Evolutionary conservation across 805 yeast species (phyloP).

Genomic region (Citeromyces matritensis): DNA sequence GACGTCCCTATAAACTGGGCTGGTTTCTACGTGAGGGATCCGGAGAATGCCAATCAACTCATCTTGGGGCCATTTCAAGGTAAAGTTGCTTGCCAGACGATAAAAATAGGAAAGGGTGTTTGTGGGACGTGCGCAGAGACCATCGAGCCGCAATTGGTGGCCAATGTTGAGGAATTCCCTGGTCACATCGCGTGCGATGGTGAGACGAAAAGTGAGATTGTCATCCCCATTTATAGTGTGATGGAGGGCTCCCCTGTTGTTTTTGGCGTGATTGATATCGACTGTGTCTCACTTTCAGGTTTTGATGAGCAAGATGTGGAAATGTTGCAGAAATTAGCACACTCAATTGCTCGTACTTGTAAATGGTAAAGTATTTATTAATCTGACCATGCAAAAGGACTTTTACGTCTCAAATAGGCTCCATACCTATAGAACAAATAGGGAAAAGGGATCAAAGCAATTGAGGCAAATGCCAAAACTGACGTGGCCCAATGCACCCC

Average conservation of each 20-base stretch:
- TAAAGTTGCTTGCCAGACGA: slow-evolving; percentile 87
- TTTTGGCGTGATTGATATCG: slow-evolving; percentile 78
- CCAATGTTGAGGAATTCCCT: slow-evolving; percentile 64
- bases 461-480: slow-evolving; percentile 31
- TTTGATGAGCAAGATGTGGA: slow-evolving; percentile 50
- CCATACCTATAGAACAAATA: slow-evolving; percentile 36
- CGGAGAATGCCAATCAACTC: slow-evolving; percentile 23
- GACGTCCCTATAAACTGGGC: slow-evolving; percentile 67
- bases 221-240: slow-evolving; percentile 51
- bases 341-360: slow-evolving; percentile 34
- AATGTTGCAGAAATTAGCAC: slow-evolving; percentile 46
- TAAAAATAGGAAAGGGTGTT: slow-evolving; percentile 71
- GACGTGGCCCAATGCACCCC: slow-evolving; percentile 47
- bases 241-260: slow-evolving; percentile 13
- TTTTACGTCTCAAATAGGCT: slow-evolving; percentile 22
- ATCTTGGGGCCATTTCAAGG: slow-evolving; percentile 93
- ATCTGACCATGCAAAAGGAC: slow-evolving; percentile 28
- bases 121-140: slow-evolving; percentile 74
- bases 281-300: slow-evolving; percentile 50
- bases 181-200: slow-evolving; percentile 98
- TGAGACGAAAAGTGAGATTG: slow-evolving; percentile 84
- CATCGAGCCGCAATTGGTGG: slow-evolving; percentile 54
- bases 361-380: slow-evolving; percentile 18
- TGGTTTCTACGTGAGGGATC: slow-evolving; percentile 63
- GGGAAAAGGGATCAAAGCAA: slow-evolving; percentile 38